These are phyloP conservation scores for Chrysochromulina tobinii DNA, from an alignment of 78 protist genomes.

Conservation along the genomic window DNA sequence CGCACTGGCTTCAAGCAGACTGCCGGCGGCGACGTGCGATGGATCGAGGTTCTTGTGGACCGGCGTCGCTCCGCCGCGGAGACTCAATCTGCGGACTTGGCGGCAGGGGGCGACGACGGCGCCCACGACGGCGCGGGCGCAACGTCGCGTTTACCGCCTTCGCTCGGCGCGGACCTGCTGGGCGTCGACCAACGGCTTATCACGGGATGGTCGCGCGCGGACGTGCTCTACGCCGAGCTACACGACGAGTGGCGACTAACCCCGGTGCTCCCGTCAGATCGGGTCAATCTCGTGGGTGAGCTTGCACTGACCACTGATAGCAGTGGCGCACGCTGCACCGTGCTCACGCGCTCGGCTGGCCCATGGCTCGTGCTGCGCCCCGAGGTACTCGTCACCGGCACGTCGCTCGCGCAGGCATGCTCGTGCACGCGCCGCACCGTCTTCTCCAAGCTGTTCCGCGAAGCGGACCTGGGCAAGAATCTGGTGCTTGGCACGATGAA, in stretches of 20 bases:
- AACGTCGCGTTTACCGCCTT: no score
- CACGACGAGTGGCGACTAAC: background rate
- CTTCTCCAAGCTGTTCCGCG: background rate
- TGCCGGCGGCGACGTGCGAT: no score
- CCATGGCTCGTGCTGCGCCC: conserved; percentile 13
- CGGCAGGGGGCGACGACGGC: no score
- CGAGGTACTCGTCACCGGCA: background rate
- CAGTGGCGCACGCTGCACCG: background rate
- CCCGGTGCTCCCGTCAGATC: background rate
- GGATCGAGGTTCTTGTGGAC: no score
- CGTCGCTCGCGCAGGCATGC: background rate
- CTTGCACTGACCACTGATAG: background rate
- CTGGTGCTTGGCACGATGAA: background rate
- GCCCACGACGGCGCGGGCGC: no score
- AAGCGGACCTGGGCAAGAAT: background rate
- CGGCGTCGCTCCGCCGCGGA: no score
- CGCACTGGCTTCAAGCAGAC: no score
- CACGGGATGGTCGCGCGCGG: no score
- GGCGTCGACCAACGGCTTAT: no score
- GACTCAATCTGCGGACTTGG: no score
- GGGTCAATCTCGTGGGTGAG: background rate
- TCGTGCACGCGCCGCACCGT: background rate
- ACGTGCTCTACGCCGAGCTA: background rate
- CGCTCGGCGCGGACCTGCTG: no score
- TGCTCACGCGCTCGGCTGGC: background rate